Evolutionary conservation across 1,139 yeast genomes (phyloP).

Genomic region (Geotrichum bryndzae): DNA sequence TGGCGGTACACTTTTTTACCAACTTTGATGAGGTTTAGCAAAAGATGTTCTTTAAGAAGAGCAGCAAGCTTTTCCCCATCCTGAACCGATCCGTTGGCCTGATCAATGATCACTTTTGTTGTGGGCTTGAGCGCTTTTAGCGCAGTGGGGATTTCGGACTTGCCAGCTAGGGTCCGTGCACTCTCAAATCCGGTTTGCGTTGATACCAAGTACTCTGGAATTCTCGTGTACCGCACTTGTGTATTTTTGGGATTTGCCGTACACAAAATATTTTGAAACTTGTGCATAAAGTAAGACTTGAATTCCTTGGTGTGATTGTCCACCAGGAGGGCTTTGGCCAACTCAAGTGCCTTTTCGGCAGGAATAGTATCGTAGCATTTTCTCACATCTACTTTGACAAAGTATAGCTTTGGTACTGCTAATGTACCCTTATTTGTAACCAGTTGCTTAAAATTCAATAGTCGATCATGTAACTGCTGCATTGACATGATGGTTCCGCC

Average conservation of each 20-base stretch:
- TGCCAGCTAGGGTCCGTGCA: constrained; percentile 1
- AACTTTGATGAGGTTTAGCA: constrained; percentile 37
- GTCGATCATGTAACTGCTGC: constrained; percentile 16
- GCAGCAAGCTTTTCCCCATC: constrained; percentile 18
- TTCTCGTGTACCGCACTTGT: not conserved
- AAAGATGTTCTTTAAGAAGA: constrained; percentile 39
- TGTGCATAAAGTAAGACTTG: constrained; percentile 12
- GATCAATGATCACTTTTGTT: constrained; percentile 11
- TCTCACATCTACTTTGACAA: constrained; percentile 69
- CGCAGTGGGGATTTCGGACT: not conserved
- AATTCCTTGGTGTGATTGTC: not conserved
- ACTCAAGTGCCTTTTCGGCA: constrained; percentile 38
- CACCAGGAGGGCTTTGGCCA: constrained; percentile 22
- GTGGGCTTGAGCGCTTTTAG: not conserved
- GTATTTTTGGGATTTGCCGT: not conserved
- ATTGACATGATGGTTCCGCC: constrained; percentile 18
- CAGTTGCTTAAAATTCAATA: constrained; percentile 20
- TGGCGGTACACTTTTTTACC: constrained; percentile 41
- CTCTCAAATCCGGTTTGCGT: not conserved
- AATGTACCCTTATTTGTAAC: not conserved
- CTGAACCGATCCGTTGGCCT: constrained; percentile 6
- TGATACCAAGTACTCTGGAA: constrained; percentile 10
- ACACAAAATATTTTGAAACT: constrained; percentile 3
- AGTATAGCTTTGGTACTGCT: constrained; percentile 41
- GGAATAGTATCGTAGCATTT: constrained; percentile 78